Conservation (phyloP, 495 filamentous ascomycete genomes). For the Viridothelium virens region DNA sequence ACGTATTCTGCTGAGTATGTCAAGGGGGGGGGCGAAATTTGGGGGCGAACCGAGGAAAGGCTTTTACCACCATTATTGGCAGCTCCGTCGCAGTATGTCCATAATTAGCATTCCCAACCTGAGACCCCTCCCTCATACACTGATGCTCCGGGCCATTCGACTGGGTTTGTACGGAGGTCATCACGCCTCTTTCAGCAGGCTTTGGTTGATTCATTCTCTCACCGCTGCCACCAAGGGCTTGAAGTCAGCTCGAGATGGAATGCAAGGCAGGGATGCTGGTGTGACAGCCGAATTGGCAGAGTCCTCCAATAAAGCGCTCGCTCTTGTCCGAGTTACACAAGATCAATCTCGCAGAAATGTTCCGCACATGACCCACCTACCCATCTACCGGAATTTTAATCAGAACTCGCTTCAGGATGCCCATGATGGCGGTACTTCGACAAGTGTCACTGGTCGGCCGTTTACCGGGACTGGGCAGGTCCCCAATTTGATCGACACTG, state of each 20-base stretch:
- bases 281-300: not conserved
- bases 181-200: not conserved
- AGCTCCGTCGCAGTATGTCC: not conserved
- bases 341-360: slow-evolving; percentile 7
- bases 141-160: no score
- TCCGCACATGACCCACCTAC: not conserved
- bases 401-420: not conserved
- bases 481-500: not conserved
- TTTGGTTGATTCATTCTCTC: not conserved
- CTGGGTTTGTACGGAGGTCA: no score
- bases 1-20: not conserved
- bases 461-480: not conserved
- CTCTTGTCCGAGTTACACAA: slow-evolving; percentile 9
- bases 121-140: not conserved
- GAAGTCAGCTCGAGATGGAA: not conserved
- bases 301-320: not conserved
- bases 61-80: not conserved
- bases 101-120: not conserved
- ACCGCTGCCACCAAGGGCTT: not conserved
- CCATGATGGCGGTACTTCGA: not conserved
- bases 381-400: not conserved
- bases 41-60: not conserved
- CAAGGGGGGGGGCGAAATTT: not conserved
- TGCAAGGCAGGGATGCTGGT: not conserved
- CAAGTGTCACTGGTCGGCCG: not conserved